Evolutionary conservation across 352 stramenopile species (phyloP).

Genomic region (Phytophthora palmivora): DNA sequence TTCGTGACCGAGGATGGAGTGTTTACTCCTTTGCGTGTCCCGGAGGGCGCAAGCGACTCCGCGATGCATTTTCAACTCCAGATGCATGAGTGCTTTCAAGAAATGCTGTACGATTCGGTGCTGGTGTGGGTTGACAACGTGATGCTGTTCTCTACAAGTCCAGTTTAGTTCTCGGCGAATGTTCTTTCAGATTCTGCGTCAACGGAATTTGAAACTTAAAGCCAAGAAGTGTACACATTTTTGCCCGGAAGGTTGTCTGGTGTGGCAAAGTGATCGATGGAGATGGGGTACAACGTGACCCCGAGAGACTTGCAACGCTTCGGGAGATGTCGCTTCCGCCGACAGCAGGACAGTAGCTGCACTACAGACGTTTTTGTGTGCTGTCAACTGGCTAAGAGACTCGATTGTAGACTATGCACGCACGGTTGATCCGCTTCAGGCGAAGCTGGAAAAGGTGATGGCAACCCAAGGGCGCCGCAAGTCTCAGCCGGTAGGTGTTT

Average conservation of each 20-base stretch:
- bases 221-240: conserved; percentile 23
- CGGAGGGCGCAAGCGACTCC: conserved; percentile 1
- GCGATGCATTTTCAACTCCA: conserved; percentile 5
- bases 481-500: not conserved
- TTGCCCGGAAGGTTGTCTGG: conserved; percentile 21
- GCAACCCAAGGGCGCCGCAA: not conserved
- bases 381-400: conserved; percentile 4
- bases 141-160: conserved; percentile 1
- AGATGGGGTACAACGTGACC: conserved; percentile 18
- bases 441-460: conserved; percentile 5
- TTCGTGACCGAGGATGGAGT: conserved; percentile 8
- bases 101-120: conserved; percentile 3
- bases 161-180: not conserved
- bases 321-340: conserved; percentile 6
- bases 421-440: not conserved
- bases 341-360: conserved; percentile 9
- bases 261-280: conserved; percentile 23
- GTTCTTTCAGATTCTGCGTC: conserved; percentile 5
- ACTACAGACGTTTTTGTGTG: conserved; percentile 10
- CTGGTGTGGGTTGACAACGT: conserved; percentile 7
- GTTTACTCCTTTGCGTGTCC: not conserved
- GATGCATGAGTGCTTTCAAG: conserved; percentile 3
- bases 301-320: not conserved
- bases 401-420: conserved; percentile 6
- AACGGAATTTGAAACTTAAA: too few relatives aligned